Evolutionary conservation across 371 early-diverging fungal species (phyloP).

Genomic region (Rhizopus microsporus): DNA sequence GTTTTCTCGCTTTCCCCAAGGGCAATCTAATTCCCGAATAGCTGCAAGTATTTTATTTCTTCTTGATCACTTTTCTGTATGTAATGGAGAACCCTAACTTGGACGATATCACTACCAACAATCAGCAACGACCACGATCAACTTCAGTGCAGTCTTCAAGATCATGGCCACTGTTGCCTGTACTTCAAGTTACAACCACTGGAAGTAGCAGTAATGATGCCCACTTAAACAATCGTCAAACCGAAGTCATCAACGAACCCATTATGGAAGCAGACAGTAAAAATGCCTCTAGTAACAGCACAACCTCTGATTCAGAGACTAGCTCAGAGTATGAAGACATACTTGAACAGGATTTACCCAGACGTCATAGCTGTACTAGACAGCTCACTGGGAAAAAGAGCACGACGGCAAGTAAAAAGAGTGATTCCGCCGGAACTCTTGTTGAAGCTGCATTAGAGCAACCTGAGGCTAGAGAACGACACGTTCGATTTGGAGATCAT

Average conservation of each 20-base stretch:
- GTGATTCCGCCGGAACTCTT: conserved; percentile 20
- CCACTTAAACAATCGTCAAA: neutral
- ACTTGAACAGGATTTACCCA: neutral
- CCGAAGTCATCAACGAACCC: neutral
- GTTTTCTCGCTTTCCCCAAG: no score
- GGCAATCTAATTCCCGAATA: no score
- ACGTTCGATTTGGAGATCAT: conserved; percentile 50
- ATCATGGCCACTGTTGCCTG: conserved; percentile 19
- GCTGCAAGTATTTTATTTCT: no score
- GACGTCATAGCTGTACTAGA: neutral
- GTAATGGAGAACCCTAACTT: no score
- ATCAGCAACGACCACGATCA: conserved; percentile 2
- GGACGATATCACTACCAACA: neutral
- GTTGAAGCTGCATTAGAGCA: conserved; percentile 51
- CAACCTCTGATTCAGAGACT: conserved; percentile 2
- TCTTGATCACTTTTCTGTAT: no score
- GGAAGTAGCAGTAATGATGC: conserved; percentile 5
- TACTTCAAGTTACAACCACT: conserved; percentile 8
- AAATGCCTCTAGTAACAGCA: neutral
- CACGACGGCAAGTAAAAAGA: neutral
- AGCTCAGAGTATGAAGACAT: neutral
- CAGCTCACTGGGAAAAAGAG: neutral
- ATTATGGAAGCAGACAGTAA: no score
- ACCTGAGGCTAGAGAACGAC: conserved; percentile 41
- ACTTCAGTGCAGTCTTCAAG: conserved; percentile 14